Evolutionary conservation across 352 stramenopile species (phyloP).

Genomic region (Phytophthora macrochlamydospora): DNA sequence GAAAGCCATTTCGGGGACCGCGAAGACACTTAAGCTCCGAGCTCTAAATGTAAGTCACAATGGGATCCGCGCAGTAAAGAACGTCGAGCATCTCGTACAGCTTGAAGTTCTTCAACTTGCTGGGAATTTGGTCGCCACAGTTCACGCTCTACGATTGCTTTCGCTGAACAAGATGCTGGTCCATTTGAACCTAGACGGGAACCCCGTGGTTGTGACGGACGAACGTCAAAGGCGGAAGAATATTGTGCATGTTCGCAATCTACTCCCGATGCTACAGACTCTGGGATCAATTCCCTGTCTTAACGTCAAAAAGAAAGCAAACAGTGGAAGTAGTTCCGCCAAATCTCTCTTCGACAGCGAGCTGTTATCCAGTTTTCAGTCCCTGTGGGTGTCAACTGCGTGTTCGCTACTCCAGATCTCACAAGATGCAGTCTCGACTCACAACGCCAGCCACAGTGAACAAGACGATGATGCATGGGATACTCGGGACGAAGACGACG

Average conservation of each 20-base stretch:
- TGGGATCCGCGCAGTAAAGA: constrained; percentile 62
- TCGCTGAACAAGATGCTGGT: constrained; percentile 77
- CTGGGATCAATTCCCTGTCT: constrained; percentile 65
- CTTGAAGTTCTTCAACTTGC: constrained; percentile 65
- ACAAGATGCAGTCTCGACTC: constrained; percentile 37
- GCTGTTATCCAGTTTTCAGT: constrained; percentile 35
- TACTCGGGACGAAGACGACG: constrained; percentile 37
- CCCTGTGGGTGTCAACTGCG: constrained; percentile 56
- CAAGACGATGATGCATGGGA: constrained; percentile 33
- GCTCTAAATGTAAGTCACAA: constrained; percentile 70
- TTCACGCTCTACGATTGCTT: constrained; percentile 61
- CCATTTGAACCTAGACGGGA: constrained; percentile 78
- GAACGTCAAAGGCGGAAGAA: constrained; percentile 70
- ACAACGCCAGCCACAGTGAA: constrained; percentile 13
- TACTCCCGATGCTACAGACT: constrained; percentile 65
- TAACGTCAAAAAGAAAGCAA: constrained; percentile 63
- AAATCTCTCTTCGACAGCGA: constrained; percentile 58
- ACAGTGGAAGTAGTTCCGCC: constrained; percentile 10
- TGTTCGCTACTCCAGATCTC: constrained; percentile 62
- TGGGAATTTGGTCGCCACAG: constrained; percentile 52
- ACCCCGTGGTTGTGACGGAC: constrained; percentile 69
- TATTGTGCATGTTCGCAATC: constrained; percentile 79
- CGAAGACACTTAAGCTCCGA: constrained; percentile 60
- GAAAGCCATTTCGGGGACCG: constrained; percentile 56
- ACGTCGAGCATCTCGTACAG: constrained; percentile 70